These are phyloP conservation scores for Aspergillus conjunctus DNA, from an alignment of 495 filamentous ascomycete genomes.

Conservation along the genomic window DNA sequence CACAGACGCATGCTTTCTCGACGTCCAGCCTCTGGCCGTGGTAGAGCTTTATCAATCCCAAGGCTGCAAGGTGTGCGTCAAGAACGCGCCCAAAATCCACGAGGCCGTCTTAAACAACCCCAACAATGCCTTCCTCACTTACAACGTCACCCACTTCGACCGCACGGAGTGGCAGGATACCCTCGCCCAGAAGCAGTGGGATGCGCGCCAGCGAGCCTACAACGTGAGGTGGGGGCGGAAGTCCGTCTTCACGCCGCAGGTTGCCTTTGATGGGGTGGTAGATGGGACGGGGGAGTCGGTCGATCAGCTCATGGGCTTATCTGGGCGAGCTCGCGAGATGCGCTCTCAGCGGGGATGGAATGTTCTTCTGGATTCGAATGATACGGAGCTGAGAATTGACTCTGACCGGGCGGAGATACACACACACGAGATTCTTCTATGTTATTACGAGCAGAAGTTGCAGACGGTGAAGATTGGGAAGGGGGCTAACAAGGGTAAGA, in stretches of 20 bases:
- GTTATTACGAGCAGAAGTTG: not conserved
- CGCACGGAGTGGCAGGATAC: constrained; percentile 16
- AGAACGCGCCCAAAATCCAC: constrained; percentile 18
- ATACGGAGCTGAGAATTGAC: constrained; percentile 13
- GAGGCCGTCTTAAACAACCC: constrained; percentile 7
- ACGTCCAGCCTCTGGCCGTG: constrained; percentile 9
- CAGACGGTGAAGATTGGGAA: constrained; percentile 16
- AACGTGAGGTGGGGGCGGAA: constrained; percentile 5
- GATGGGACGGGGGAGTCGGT: constrained; percentile 11
- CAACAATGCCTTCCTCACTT: constrained; percentile 14
- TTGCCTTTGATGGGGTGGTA: constrained; percentile 3
- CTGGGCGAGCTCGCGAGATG: not conserved
- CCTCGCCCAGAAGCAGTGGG: constrained; percentile 4
- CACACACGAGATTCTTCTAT: constrained; percentile 3
- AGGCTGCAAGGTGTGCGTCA: constrained; percentile 16
- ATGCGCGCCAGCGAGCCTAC: constrained; percentile 16
- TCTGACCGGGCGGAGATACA: constrained; percentile 6
- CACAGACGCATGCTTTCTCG: constrained; percentile 14
- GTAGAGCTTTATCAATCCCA: constrained; percentile 17
- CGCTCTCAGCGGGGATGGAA: constrained; percentile 1
- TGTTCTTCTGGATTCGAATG: constrained; percentile 16
- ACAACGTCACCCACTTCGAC: constrained; percentile 16
- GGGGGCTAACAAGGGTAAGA: constrained; percentile 17
- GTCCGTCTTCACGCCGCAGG: constrained; percentile 14
- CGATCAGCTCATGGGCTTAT: not conserved